Evolutionary conservation across 202 grass and related monocot genomes (phyloP), one percentile per base, ranked within the genome.

Genomic region (Schoenoplectus tabernaemontani): DNA sequence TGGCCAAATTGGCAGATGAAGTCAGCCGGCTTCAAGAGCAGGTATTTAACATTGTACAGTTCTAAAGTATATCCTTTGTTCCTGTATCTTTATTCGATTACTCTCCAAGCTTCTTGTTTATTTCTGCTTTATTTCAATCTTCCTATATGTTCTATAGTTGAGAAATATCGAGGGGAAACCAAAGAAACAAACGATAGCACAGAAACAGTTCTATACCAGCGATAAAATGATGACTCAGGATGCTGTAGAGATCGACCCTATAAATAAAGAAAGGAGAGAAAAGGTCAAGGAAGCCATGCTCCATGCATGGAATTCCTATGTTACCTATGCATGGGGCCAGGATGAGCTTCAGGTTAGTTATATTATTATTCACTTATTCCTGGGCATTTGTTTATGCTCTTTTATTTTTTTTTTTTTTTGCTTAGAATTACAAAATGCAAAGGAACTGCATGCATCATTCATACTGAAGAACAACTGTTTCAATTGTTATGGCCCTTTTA

Each of bases 231-330:
- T 64, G n/a, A 76, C 39, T 78, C 77, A 78, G 77, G 38, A 89
- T 80, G 9, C 83, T 81, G 77, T 87, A 71, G 87, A 96, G 84
- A 88, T 99, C 1, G 90, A 96, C 79, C 85, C 87, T 48, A 53
- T 91, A 60, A 99, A 83, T 85, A 78, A 85, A 51, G 87, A 88
- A 85, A 92, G 92, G 80, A 89, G 96, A 65, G 92, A 96, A 84
- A 99, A 96, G 76, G 90, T 99, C 78, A 96, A 96, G 82, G 90
- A 91, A 2, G 96, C 96, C 51, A 99, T 99, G 92, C 79, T 73
- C 51, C 96, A 99, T 87, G 96, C 92, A 54, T 99, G 96, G 96
- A 93, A 88, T 83, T 99, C 96, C 61, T 99, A 99, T 81, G 90
- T 90, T 48, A 90, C 86, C 37, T 96, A 99, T 80, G 88, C 96